Evolutionary conservation across 2,329 filamentous ascomycete genomes (phyloP), one percentile per base, ranked within the genome.

Genomic region (Fusarium floridanum): DNA sequence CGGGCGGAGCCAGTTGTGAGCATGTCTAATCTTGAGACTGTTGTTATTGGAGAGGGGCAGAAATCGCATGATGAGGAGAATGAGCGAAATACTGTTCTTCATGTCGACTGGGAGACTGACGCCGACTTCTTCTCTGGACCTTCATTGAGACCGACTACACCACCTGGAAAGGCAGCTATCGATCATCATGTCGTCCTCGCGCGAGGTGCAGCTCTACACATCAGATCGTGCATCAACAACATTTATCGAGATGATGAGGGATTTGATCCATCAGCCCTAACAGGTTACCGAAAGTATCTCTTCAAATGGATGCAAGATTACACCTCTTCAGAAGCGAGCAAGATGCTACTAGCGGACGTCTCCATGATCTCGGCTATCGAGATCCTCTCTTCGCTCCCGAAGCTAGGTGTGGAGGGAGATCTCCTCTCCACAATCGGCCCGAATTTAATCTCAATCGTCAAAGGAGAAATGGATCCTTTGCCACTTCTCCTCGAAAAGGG

Each of bases 301-400:
- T 61, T 37, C 60, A 48, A 24, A 50, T 61, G 60, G 60, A 61
- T 61, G 60, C n/a, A 50, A 2, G 29, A 20, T 9, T 61, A 50
- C 43, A 63, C 20, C 11, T n/a, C 32, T 6, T 63, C 43, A 6
- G 5, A 53, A 39, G 29, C 43, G 14, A 63, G 72, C 0, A 63
- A 73, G 14, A 10, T 75, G 0, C 32, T 62, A 0, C 11, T 74
- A 1, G 37, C 32, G 0, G 65, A 66, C 6, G 68, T 74, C 1
- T 69, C 72, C 1, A 75, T 67, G 61, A 72, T 57, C 0, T 62
- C 55, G 5, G 72, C 16, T 20, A 66, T 75, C 24, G 72, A 74
- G 36, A 72, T 75, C 0, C 16, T 74, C 1, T 67, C 72, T 1
- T 74, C 72, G 2, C 66, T 74, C 2, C 24, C 5, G 7, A 32